Conservation (phyloP, 495 filamentous ascomycete genomes). For the Aspergillus coremiiformis region DNA sequence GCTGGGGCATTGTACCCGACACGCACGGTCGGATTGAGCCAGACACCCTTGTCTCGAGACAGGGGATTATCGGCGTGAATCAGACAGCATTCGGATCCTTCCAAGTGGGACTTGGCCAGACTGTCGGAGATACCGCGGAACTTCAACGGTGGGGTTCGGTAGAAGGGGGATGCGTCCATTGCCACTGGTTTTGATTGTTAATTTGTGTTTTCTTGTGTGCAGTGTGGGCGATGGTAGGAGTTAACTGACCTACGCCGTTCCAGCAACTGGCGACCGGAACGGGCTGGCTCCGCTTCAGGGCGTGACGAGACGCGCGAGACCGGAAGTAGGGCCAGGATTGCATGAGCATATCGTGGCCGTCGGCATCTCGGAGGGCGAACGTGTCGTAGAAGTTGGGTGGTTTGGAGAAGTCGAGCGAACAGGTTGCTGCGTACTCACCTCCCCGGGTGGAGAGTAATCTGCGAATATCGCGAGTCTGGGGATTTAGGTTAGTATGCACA, state of each 20-base stretch:
- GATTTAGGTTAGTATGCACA: not conserved
- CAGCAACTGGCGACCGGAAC: slow-evolving; percentile 73
- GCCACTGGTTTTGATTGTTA: slow-evolving; percentile 29
- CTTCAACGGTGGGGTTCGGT: slow-evolving; percentile 31
- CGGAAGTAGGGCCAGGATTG: slow-evolving; percentile 76
- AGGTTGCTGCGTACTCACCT: slow-evolving; percentile 72
- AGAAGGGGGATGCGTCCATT: slow-evolving; percentile 55
- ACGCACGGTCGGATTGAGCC: slow-evolving; percentile 68
- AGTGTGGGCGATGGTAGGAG: not conserved
- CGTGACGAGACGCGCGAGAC: slow-evolving; percentile 48
- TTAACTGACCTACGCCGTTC: slow-evolving; percentile 61
- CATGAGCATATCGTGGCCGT: slow-evolving; percentile 53
- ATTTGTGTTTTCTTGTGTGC: too few species aligned
- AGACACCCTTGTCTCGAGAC: slow-evolving; percentile 52
- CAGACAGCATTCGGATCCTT: slow-evolving; percentile 77
- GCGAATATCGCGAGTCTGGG: slow-evolving; percentile 53
- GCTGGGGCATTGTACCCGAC: slow-evolving; percentile 59
- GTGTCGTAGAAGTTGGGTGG: slow-evolving; percentile 73
- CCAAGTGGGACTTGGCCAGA: slow-evolving; percentile 60
- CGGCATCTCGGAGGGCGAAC: slow-evolving; percentile 69
- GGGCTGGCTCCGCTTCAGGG: slow-evolving; percentile 47
- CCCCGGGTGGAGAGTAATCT: slow-evolving; percentile 64
- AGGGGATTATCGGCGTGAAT: slow-evolving; percentile 68
- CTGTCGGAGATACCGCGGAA: slow-evolving; percentile 69
- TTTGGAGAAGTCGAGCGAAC: slow-evolving; percentile 67